Evolutionary conservation across 176 grass and related monocot genomes (phyloP).

Genomic region (Oryza glumipatula): DNA sequence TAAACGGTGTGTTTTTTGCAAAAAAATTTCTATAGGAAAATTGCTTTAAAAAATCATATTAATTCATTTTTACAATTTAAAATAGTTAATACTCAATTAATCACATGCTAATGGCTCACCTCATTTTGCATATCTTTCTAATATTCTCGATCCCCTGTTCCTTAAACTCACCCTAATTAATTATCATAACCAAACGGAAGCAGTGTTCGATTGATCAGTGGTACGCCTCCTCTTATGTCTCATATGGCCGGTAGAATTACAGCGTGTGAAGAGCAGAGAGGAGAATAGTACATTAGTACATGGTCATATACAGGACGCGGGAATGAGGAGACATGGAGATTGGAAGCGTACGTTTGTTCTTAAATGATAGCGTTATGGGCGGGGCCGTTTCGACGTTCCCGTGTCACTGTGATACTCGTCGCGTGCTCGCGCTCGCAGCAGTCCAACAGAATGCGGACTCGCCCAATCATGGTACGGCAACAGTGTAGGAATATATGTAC

Average conservation of each 20-base stretch:
- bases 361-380: not conserved
- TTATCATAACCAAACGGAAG: not conserved
- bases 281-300: not conserved
- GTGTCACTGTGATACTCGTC: not conserved
- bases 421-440: not conserved
- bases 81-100: no score
- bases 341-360: not conserved
- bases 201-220: not conserved
- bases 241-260: not conserved
- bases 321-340: not conserved
- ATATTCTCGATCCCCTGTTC: no score
- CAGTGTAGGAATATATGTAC: not conserved
- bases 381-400: not conserved
- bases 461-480: not conserved
- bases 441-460: not conserved
- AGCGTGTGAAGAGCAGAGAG: not conserved
- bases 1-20: no score
- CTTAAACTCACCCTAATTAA: not conserved
- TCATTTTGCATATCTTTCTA: no score
- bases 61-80: no score
- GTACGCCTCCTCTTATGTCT: not conserved
- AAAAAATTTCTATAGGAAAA: no score
- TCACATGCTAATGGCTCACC: no score
- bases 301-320: not conserved
- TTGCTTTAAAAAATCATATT: no score